phyloP scores from a whole-genome alignment of 805 yeast genomes.

The Monosporozyma aerobia region DNA sequence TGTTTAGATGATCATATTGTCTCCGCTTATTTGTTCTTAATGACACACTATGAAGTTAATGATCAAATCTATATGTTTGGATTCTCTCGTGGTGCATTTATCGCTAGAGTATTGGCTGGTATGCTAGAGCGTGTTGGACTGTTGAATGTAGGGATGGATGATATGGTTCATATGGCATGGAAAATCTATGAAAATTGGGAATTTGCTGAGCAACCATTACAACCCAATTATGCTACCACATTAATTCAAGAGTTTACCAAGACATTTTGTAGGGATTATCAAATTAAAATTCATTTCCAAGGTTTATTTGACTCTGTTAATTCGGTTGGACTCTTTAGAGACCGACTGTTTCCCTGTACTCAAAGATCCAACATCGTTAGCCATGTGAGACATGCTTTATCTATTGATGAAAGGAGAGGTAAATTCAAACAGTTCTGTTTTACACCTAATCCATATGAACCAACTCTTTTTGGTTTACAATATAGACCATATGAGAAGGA shows the following conservation, averaged over 20 bases:
- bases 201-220: slow-evolving; percentile 47
- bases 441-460: slow-evolving; percentile 34
- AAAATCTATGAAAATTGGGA: slow-evolving; percentile 51
- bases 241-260: slow-evolving; percentile 44
- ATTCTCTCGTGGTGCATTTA: slow-evolving; percentile 55
- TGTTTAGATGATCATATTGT: slow-evolving; percentile 48
- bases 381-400: slow-evolving; percentile 58
- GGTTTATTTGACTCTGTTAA: slow-evolving; percentile 66
- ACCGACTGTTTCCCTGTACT: slow-evolving; percentile 49
- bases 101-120: slow-evolving; percentile 55
- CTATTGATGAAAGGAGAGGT: slow-evolving; percentile 57
- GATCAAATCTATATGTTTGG: slow-evolving; percentile 52
- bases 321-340: slow-evolving; percentile 53
- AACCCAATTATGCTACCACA: slow-evolving; percentile 35
- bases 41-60: slow-evolving; percentile 39
- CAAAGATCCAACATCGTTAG: slow-evolving; percentile 42
- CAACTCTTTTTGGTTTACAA: slow-evolving; percentile 19
- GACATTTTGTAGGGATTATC: slow-evolving; percentile 40
- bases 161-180: slow-evolving; percentile 54
- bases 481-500: slow-evolving; percentile 7
- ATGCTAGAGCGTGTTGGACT: slow-evolving; percentile 60
- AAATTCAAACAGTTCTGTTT: slow-evolving; percentile 53
- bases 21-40: slow-evolving; percentile 46
- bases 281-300: slow-evolving; percentile 44
- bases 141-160: slow-evolving; percentile 45